Evolutionary conservation across 805 yeast species (phyloP).

Genomic region (Saturnispora ahearnii): DNA sequence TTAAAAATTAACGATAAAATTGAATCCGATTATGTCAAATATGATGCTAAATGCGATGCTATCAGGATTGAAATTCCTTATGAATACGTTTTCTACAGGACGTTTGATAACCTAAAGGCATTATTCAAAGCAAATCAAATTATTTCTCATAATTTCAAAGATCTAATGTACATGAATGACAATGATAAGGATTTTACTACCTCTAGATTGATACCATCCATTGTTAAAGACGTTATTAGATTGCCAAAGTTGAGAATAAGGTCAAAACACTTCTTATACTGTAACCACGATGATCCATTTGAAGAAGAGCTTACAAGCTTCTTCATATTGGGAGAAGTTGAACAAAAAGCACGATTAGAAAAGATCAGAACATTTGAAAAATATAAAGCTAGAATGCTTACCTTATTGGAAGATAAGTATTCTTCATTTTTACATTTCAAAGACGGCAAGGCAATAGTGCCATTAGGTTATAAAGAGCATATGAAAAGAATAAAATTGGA

Average conservation of each 20-base stretch:
- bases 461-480: conserved; percentile 2
- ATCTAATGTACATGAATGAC: conserved; percentile 18
- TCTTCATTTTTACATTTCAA: conserved; percentile 15
- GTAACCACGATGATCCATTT: conserved; percentile 84
- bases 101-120: conserved; percentile 76
- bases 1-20: conserved; percentile 9
- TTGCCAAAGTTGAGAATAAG: conserved; percentile 52
- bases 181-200: conserved; percentile 27
- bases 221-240: conserved; percentile 30
- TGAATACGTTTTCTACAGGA: conserved; percentile 63
- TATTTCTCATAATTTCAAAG: conserved; percentile 27
- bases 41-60: conserved; percentile 17
- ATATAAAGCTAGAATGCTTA: conserved; percentile 15
- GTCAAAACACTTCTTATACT: conserved; percentile 48
- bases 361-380: conserved; percentile 28
- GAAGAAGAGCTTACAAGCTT: conserved; percentile 63
- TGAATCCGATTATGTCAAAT: conserved; percentile 8
- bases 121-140: conserved; percentile 61
- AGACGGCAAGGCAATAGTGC: conserved; percentile 10
- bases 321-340: conserved; percentile 56
- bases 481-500: neutral
- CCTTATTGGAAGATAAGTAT: conserved; percentile 29
- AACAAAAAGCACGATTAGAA: conserved; percentile 52
- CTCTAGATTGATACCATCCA: conserved; percentile 23
- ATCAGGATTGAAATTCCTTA: conserved; percentile 49